Conservation (phyloP, 2,329 filamentous ascomycete species). For the Hypomyces perniciosus region DNA sequence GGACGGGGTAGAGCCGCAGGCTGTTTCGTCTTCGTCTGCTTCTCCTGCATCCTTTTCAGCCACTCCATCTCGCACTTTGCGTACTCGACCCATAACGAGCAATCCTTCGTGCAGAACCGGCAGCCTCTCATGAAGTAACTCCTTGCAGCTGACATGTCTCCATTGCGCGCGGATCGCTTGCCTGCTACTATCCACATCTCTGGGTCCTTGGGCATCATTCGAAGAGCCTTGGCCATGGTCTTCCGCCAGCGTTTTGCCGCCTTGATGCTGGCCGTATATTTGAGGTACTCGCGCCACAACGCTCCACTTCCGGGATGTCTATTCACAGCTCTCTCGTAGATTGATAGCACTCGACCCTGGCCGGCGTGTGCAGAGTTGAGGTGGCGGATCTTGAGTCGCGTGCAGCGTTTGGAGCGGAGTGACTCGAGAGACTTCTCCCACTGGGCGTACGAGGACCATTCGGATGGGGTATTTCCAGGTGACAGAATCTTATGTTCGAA, state of each 20-base stretch:
- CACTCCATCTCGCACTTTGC: conserved; percentile 89
- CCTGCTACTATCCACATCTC: conserved; percentile 85
- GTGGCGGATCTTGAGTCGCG: conserved; percentile 68
- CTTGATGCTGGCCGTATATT: conserved; percentile 66
- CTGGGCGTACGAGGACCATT: conserved; percentile 78
- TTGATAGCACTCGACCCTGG: conserved; percentile 78
- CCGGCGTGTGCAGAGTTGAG: conserved; percentile 61
- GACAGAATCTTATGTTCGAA: conserved; percentile 89
- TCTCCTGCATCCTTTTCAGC: conserved; percentile 70
- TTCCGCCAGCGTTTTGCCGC: conserved; percentile 61
- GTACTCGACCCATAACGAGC: conserved; percentile 80
- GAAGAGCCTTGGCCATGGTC: conserved; percentile 62
- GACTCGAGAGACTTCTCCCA: conserved; percentile 66
- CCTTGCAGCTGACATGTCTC: conserved; percentile 80
- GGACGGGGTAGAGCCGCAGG: conserved; percentile 37
- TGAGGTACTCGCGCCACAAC: conserved; percentile 87
- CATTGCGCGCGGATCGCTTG: conserved; percentile 68
- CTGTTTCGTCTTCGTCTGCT: conserved; percentile 49
- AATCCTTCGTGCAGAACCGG: conserved; percentile 75
- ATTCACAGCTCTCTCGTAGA: conserved; percentile 79
- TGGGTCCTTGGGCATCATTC: conserved; percentile 77
- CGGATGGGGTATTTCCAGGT: conserved; percentile 66
- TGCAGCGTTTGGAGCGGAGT: conserved; percentile 75
- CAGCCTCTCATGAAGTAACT: conserved; percentile 84
- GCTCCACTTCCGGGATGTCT: conserved; percentile 76